Percentiles rank a stretch among this genome's conserved stretches.
Conservation (phyloP, 1,139 yeast genomes). For the Saccharomycopsis crataegensis region DNA sequence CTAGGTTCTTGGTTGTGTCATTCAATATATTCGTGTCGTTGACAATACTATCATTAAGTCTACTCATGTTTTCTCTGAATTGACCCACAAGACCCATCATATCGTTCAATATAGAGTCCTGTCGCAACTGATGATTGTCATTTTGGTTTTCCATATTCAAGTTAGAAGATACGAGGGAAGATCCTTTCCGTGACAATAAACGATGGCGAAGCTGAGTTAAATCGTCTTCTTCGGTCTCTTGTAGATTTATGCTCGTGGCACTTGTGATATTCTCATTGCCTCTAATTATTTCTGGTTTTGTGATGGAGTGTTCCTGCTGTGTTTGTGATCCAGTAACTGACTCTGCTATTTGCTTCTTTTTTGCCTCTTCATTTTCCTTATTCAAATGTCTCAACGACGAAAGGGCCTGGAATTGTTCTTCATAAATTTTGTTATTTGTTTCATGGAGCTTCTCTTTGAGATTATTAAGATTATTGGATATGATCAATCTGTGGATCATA, state of each 20-base stretch:
- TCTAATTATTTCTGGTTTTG: neutral
- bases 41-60: slow-evolving; percentile 14
- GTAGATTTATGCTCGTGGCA: neutral
- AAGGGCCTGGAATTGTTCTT: slow-evolving; percentile 6
- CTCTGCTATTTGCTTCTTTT: neutral
- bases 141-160: slow-evolving; percentile 14
- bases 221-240: slow-evolving; percentile 1
- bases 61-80: slow-evolving; percentile 8
- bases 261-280: neutral
- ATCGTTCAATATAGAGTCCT: slow-evolving; percentile 15
- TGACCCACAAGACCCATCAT: slow-evolving; percentile 19
- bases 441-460: slow-evolving; percentile 4
- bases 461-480: neutral
- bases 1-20: slow-evolving; percentile 3
- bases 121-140: slow-evolving; percentile 12
- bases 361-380: neutral
- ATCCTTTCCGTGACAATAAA: slow-evolving; percentile 6
- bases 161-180: neutral
- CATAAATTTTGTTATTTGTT: slow-evolving; percentile 1
- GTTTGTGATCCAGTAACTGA: no score
- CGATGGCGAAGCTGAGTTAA: slow-evolving; percentile 12
- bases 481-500: slow-evolving; percentile 3
- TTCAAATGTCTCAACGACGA: neutral
- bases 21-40: slow-evolving; percentile 8
- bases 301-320: no score